A percentile compares a stretch with the other conserved stretches of the same genome.
Conservation (phyloP, 768 basidiomycete species). For the Leccinum rimulosum region DNA sequence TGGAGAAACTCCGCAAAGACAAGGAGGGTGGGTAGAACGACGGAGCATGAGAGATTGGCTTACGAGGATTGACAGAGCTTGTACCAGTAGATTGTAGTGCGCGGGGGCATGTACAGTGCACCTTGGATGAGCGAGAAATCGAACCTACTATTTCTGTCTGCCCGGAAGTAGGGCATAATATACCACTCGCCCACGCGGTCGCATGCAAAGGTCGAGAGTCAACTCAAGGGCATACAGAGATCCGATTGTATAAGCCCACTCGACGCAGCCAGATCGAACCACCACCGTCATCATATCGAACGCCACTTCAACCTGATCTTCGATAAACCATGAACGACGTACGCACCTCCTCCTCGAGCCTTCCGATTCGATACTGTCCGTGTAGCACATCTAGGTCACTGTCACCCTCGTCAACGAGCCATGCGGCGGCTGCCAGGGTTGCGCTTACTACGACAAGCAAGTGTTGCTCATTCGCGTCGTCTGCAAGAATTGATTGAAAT, state of each 20-base stretch:
- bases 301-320: not conserved
- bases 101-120: no score
- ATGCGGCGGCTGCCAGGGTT: not conserved
- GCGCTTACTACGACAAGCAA: not conserved
- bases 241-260: not conserved
- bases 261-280: not conserved
- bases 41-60: no score
- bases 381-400: no score
- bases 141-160: no score
- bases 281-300: not conserved
- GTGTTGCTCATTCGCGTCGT: not conserved
- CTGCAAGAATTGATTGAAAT: not conserved
- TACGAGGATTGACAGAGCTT: no score
- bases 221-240: not conserved
- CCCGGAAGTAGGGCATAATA: no score
- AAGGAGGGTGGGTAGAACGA: constrained; percentile 4
- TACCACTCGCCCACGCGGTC: no score
- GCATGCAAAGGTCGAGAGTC: not conserved
- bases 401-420: not conserved
- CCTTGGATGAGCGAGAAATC: no score
- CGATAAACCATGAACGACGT: not conserved
- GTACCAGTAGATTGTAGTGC: no score
- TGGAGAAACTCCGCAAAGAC: constrained; percentile 23
- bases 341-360: no score
- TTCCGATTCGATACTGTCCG: no score